phyloP scores from a whole-genome alignment of 768 basidiomycete genomes.

The Lentinus tigrinus region DNA sequence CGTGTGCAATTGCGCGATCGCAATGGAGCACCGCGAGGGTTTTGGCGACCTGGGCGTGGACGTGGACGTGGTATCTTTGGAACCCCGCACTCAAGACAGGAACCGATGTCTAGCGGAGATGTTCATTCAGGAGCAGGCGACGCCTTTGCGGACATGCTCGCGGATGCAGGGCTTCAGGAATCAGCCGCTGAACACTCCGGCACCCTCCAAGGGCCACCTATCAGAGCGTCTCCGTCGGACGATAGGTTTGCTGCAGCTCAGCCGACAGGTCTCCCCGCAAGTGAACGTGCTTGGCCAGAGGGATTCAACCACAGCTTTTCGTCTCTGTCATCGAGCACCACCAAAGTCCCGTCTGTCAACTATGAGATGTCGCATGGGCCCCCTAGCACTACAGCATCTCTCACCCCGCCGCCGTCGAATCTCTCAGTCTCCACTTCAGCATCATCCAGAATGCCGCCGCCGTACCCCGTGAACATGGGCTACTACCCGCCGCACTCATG shows the following conservation, averaged over 20 bases:
- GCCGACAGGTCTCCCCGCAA: no score
- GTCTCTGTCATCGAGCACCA: constrained; percentile 11
- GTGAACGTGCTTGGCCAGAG: not conserved
- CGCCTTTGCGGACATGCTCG: no score
- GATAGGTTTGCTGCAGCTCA: not conserved
- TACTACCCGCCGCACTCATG: constrained; percentile 51
- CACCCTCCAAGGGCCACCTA: no score
- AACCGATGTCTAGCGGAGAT: not conserved
- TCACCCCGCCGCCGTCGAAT: constrained; percentile 33
- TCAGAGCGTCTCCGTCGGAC: not conserved
- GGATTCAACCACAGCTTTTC: not conserved
- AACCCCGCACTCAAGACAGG: constrained; percentile 21
- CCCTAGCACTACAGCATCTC: constrained; percentile 33
- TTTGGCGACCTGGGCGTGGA: constrained; percentile 43
- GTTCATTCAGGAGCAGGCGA: not conserved
- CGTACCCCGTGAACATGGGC: constrained; percentile 34
- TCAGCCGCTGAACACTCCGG: no score
- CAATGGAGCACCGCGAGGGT: constrained; percentile 49
- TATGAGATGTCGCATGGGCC: constrained; percentile 23
- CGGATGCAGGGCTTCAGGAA: no score
- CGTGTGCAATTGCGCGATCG: constrained; percentile 75
- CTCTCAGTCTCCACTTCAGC: constrained; percentile 34
- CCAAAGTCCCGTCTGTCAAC: constrained; percentile 5
- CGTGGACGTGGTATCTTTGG: constrained; percentile 36
- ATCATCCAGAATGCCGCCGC: constrained; percentile 22